These are phyloP conservation scores for Magnolia sinica DNA, from an alignment of 164 flowering plant species.

Conservation along the genomic window DNA sequence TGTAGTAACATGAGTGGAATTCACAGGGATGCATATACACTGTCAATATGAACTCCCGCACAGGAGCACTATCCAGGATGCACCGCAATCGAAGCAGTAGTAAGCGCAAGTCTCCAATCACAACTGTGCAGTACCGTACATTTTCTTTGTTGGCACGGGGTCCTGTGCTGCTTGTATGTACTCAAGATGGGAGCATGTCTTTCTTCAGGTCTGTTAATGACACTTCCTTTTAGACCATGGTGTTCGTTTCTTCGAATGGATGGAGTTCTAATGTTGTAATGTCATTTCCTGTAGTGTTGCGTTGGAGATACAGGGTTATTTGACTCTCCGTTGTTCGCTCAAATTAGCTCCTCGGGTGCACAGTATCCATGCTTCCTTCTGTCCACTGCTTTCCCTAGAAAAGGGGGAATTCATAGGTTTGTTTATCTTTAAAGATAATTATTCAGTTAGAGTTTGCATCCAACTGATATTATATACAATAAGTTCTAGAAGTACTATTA, in stretches of 20 bases:
- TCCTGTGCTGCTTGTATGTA: slow-evolving; percentile 80
- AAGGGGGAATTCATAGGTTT: slow-evolving; percentile 94
- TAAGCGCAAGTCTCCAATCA: slow-evolving; percentile 64
- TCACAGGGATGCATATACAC: slow-evolving; percentile 74
- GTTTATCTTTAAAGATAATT: slow-evolving; percentile 12
- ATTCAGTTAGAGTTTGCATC: too few relatives aligned
- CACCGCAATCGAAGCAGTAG: slow-evolving; percentile 60
- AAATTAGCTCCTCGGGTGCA: slow-evolving; percentile 78
- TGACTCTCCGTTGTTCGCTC: slow-evolving; percentile 92
- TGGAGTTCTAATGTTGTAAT: slow-evolving; percentile 1
- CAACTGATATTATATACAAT: too few relatives aligned
- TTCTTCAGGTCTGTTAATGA: slow-evolving; percentile 70
- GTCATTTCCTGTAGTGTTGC: slow-evolving; percentile 60
- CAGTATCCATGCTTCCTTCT: slow-evolving; percentile 81
- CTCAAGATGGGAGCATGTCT: slow-evolving; percentile 81
- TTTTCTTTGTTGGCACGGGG: slow-evolving; percentile 88
- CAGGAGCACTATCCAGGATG: slow-evolving; percentile 67
- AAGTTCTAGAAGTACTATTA: too few relatives aligned
- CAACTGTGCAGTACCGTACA: slow-evolving; percentile 87
- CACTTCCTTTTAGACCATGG: neutral
- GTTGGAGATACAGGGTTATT: slow-evolving; percentile 76
- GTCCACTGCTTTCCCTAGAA: slow-evolving; percentile 94
- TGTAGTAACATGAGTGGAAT: slow-evolving; percentile 11
- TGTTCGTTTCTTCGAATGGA: neutral
- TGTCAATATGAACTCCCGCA: slow-evolving; percentile 63